Evolutionary conservation across 306 rosid species (phyloP).

Genomic region (Crotalaria pallida): DNA sequence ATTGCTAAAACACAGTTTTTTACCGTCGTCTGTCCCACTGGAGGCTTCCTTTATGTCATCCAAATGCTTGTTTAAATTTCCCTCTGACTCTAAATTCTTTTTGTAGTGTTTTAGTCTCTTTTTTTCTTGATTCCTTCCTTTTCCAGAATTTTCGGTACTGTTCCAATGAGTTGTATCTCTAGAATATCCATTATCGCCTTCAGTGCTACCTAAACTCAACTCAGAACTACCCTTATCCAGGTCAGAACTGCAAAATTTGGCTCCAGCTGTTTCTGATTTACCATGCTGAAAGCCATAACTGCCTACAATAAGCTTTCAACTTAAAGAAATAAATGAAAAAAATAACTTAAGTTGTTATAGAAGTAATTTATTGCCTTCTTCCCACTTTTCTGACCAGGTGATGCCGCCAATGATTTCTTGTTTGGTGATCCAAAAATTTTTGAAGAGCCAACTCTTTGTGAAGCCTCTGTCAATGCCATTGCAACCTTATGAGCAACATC

Average conservation of each 20-base stretch:
- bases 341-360: neutral
- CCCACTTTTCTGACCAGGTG: constrained; percentile 43
- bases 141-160: constrained; percentile 33
- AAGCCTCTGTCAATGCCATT: constrained; percentile 75
- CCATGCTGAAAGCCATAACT: constrained; percentile 44
- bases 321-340: constrained; percentile 13
- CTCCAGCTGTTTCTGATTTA: constrained; percentile 40
- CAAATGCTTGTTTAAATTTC: constrained; percentile 42
- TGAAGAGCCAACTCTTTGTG: constrained; percentile 69
- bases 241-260: constrained; percentile 38
- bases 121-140: constrained; percentile 41
- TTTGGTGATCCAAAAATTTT: constrained; percentile 53
- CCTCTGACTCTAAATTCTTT: constrained; percentile 50
- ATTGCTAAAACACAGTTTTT: constrained; percentile 40
- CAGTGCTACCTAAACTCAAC: constrained; percentile 71
- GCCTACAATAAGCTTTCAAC: constrained; percentile 2
- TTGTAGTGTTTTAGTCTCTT: constrained; percentile 39
- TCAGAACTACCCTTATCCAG: constrained; percentile 63
- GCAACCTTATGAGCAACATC: constrained; percentile 78
- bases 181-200: constrained; percentile 51
- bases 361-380: constrained; percentile 53
- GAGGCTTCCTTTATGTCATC: constrained; percentile 69
- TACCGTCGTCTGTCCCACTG: constrained; percentile 76
- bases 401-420: constrained; percentile 37
- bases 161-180: constrained; percentile 27